Percentiles rank a stretch among this genome's conserved stretches.
These are phyloP conservation scores for Fraxinus albicans DNA, from an alignment of 305 asterid species.

Conservation along the genomic window DNA sequence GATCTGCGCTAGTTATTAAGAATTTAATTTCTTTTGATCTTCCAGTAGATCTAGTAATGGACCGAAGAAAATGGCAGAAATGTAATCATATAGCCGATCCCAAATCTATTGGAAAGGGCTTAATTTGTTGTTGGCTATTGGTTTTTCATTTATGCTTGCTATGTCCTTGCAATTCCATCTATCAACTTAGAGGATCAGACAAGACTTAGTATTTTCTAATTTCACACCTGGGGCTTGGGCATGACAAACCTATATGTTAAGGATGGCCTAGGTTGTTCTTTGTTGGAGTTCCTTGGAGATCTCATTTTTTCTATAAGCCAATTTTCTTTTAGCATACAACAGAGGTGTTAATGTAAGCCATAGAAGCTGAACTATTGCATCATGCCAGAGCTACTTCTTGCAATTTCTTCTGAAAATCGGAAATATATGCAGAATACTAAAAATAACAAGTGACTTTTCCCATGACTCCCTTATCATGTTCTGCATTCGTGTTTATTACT, in stretches of 20 bases:
- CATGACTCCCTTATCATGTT: neutral
- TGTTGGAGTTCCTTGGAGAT: neutral
- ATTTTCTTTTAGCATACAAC: too few relatives aligned
- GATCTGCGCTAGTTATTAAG: neutral
- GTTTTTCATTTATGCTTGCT: neutral
- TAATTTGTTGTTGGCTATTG: neutral
- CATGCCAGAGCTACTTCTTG: neutral
- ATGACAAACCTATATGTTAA: neutral
- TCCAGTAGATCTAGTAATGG: neutral
- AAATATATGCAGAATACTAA: neutral
- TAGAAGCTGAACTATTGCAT: neutral
- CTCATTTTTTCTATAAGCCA: too few relatives aligned
- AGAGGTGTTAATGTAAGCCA: neutral
- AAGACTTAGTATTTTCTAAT: neutral
- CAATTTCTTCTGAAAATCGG: neutral
- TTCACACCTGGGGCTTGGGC: neutral
- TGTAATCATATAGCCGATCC: neutral
- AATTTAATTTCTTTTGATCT: neutral
- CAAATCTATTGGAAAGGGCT: neutral
- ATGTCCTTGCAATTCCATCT: neutral
- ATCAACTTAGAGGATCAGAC: neutral
- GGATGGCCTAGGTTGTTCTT: neutral
- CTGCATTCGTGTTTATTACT: neutral
- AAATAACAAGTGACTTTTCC: slow-evolving; percentile 1
- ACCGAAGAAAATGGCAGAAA: neutral